Base-by-base conservation (phyloP, 2,329 filamentous ascomycete species). In the Stachybotrys chartarum region DNA sequence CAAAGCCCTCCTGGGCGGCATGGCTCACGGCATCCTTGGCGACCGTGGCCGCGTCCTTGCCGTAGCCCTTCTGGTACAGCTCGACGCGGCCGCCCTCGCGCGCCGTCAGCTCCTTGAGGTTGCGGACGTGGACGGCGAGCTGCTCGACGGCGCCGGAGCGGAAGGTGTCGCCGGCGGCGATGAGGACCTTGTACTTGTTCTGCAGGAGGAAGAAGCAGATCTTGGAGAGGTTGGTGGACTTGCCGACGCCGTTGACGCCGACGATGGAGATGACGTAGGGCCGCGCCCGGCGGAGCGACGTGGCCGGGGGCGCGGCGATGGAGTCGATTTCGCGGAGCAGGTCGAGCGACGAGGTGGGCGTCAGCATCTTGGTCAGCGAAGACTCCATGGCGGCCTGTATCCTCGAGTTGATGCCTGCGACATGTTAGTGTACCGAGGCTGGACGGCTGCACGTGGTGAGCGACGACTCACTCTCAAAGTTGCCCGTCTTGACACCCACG, bases 241-340 rank as follows among this genome's bases (percentile, higher is more conserved):
- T 99, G 67, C 94, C 94, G 44, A 99, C 94, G 54, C 94, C 94
- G 70, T 99, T 99, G 68, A 99, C 94, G 59, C 94, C 94, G 48
- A 99, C 94, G 58, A 99, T 96, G 56, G 91, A 97, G 69, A 99
- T 95, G 65, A 97, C 93, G 69, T 97, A 99, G 48, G 94, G 94
- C 5, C 94, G 87, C 18, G 81, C 73, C 57, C 80, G 79, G 61
- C 82, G 76, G 58, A 85, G 78, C 32, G 85, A 85, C 3, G 85
- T 82, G 24, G 76, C 78, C 0, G 86, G 75, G 1, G 90, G 86
- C 11, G 83, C 78, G 7, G 85, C 87, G 58, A 95, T 84, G 49
- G 86, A 82, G 67, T 93, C 86, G 63, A 99, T 97, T 69, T 96
- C 91, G 64, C 92, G 91, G 50, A 99, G 85, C 51, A 99, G 84